Base-by-base conservation (phyloP, 805 yeast species). In the Candida coleopterorum region DNA sequence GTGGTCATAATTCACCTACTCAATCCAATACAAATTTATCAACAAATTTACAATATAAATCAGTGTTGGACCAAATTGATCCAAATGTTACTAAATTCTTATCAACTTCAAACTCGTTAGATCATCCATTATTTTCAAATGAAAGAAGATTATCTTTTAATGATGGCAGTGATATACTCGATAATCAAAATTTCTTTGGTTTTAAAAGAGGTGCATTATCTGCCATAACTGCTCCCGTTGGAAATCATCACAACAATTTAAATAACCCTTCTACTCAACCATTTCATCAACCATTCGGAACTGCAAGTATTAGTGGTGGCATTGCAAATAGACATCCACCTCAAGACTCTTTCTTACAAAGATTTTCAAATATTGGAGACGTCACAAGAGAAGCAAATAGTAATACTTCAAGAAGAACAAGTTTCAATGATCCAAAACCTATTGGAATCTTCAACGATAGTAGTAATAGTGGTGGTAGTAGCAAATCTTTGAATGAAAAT, bases 341-440 rank as follows among this genome's bases (percentile, higher is more conserved):
- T 20, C 68, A 60, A 37, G 71, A 64, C 14, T 64, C 74, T 33
- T 80, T 80, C 48, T 59, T 80, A 43, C 80, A 76, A 43, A 79
- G 78, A 56, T 80, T 80, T 49, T 64, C 81, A 6, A 63, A 77
- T 2, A 81, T 80, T 12, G 81, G 83, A 6, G 85, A 80, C 39
- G 81, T 82, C 32, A 80, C 87, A 0, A 65, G 82, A 48, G 87
- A 80, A 45, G 17, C 32, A n/a, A 65, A 79, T 30, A 85, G 79
- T 46, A 46, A 70, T 10, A 53, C 48, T 23, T 44, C 60, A 4
- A 68, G 82, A 56, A 68, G 81, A 58, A 66, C 81, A 1, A 74
- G 79, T 38, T 59, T 71, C 40, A 53, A 58, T 35, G 48, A 37
- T 8, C 56, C 55, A 15, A 63, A 58, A 26, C 10, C 32, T 3